These are phyloP conservation scores for Gardenia jasminoides DNA, from an alignment of 257 asterid genomes.

Conservation along the genomic window DNA sequence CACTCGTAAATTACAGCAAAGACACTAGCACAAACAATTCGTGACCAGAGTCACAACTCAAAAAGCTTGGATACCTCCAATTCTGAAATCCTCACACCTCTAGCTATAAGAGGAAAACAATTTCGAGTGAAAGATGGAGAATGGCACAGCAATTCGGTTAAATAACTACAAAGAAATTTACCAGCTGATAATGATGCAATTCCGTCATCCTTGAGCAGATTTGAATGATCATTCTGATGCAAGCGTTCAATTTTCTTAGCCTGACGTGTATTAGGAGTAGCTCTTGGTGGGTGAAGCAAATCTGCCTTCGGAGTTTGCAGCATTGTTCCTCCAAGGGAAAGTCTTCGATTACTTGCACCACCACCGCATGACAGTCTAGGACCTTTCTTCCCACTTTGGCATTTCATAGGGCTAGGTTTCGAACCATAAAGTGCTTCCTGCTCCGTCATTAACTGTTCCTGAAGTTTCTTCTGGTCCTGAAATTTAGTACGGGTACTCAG, in stretches of 20 bases:
- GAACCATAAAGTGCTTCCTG: conserved; percentile 52
- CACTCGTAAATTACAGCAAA: neutral
- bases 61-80: neutral
- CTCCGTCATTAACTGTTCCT: conserved; percentile 48
- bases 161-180: conserved; percentile 25
- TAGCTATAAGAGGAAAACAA: neutral
- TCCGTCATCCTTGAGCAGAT: conserved; percentile 46
- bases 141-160: neutral
- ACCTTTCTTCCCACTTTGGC: conserved; percentile 41
- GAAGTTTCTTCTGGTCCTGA: conserved; percentile 76
- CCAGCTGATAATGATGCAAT: conserved; percentile 60
- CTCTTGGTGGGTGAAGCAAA: conserved; percentile 32
- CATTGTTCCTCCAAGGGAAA: conserved; percentile 39
- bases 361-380: conserved; percentile 37
- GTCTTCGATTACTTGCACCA: conserved; percentile 33
- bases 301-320: conserved; percentile 35
- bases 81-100: neutral
- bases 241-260: conserved; percentile 35
- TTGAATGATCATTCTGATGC: conserved; percentile 25
- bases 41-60: neutral
- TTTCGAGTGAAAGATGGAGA: neutral
- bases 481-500: neutral
- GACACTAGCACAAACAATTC: neutral
- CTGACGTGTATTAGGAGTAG: conserved; percentile 35
- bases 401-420: conserved; percentile 50